phyloP scores from a whole-genome alignment of 2,329 filamentous ascomycete species.

The Ophiostoma sp. region DNA sequence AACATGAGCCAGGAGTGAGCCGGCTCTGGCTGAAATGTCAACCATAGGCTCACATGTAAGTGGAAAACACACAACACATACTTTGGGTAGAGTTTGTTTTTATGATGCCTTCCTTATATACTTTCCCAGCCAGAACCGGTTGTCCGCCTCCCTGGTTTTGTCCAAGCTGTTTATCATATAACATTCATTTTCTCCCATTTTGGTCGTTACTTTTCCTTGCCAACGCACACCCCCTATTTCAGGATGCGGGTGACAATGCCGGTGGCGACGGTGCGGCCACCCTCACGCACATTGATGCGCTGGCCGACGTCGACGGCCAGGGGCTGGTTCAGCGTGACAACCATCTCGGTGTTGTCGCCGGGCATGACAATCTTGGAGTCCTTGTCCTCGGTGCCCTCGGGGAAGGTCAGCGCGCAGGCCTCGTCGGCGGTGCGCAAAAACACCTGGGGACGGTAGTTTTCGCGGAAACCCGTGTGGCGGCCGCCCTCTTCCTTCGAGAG shows the following conservation, averaged over 20 bases:
- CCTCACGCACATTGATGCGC: slow-evolving; percentile 98
- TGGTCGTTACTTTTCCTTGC: slow-evolving; percentile 7
- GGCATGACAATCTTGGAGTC: slow-evolving; percentile 87
- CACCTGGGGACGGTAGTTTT: slow-evolving; percentile 97
- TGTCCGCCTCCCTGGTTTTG: slow-evolving; percentile 9
- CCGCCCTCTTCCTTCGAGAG: slow-evolving; percentile 97
- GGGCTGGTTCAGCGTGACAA: slow-evolving; percentile 79
- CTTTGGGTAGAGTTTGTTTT: neutral
- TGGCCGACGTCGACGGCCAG: slow-evolving; percentile 88
- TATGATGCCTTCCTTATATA: neutral
- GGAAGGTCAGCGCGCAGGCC: slow-evolving; percentile 77
- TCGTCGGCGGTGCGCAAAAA: slow-evolving; percentile 91
- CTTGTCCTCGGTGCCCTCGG: slow-evolving; percentile 74
- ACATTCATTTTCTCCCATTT: slow-evolving; percentile 10
- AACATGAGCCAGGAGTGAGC: neutral
- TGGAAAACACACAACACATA: neutral
- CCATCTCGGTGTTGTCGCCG: slow-evolving; percentile 98
- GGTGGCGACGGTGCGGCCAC: slow-evolving; percentile 84
- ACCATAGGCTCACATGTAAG: neutral
- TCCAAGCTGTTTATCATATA: slow-evolving; percentile 17
- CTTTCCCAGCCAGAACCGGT: neutral
- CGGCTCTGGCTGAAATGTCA: neutral
- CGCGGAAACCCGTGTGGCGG: slow-evolving; percentile 89
- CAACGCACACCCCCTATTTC: slow-evolving; percentile 42
- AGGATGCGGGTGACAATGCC: slow-evolving; percentile 76